phyloP scores from a whole-genome alignment of 306 rosid species.

The Herpetospermum pedunculosum region DNA sequence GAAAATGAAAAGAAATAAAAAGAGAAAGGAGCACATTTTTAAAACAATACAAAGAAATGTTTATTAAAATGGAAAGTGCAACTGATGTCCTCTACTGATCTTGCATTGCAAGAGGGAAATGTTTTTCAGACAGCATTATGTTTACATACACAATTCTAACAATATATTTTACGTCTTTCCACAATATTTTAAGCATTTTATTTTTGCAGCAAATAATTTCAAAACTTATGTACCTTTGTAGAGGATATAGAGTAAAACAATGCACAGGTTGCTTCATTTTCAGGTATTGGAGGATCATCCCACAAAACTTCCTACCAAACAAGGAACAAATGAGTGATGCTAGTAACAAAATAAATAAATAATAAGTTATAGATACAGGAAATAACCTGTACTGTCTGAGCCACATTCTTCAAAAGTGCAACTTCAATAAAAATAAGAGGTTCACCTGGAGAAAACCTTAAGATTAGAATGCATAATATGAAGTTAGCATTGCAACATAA shows the following conservation, averaged over 20 bases:
- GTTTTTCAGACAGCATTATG: neutral
- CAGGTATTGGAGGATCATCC: slow-evolving; percentile 84
- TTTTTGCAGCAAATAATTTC: neutral
- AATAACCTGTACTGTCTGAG: slow-evolving; percentile 63
- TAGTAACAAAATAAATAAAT: neutral
- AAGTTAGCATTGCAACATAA: neutral
- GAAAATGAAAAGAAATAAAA: neutral
- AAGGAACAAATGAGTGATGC: neutral
- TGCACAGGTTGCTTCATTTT: slow-evolving; percentile 79
- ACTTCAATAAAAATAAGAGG: slow-evolving; percentile 90
- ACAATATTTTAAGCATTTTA: neutral
- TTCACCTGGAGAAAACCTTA: slow-evolving; percentile 36
- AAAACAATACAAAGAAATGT: neutral
- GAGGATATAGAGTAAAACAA: slow-evolving; percentile 92
- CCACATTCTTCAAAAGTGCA: slow-evolving; percentile 75
- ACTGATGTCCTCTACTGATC: neutral
- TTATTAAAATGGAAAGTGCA: neutral
- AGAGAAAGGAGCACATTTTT: neutral
- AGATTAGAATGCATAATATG: neutral
- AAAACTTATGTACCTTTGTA: slow-evolving; percentile 54
- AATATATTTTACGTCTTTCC: neutral
- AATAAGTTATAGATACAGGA: slow-evolving; percentile 9
- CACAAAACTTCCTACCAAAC: slow-evolving; percentile 72
- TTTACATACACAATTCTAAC: neutral
- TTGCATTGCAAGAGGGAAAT: neutral